Base-by-base conservation (phyloP, 352 stramenopile genomes). In the Pelagophyceae sp. region DNA sequence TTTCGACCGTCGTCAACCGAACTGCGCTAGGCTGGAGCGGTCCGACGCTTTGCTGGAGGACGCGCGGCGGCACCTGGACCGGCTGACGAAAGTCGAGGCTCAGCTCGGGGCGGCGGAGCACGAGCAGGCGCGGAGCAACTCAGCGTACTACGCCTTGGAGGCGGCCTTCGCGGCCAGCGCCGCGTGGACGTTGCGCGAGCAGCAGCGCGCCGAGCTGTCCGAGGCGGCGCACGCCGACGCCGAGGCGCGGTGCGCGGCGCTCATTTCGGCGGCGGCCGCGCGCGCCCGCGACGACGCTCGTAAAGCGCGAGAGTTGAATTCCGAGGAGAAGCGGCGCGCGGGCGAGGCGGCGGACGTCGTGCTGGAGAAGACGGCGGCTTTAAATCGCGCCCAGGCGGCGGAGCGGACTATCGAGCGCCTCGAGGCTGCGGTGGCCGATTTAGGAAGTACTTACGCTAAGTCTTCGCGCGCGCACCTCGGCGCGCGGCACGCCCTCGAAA, bases 401-500 rank as follows among this genome's bases (percentile, higher is more conserved):
- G 54, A 63, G 54, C 54, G 54, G 15, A 71, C 2, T 31, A 11
- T 37, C 61, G 61, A 71, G 11, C 19, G 29, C 29, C 61, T 71
- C 61, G 61, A 38, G 29, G 5, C 1, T 11, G 11, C 15, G 15
- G 15, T 63, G 15, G 54, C 20, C 15, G 11, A 63, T 27, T 2
- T 29, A 2, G 54, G 11, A 2, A 6, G 11, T 11, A 35, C 11
- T 11, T 32, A 15, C 3, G 64, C 64, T 3, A 3, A 32, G 40
- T 25, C 64, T 19, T 3, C 37, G 3, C 20, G 35, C 2, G 67
- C 67, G 15, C 35, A 74, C 38, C 20, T 32, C 35, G 67, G 38
- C 67, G 67, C 67, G 67, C 33, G 67, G 5, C 37, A 60, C 38
- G 37, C 67, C 15, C 38, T 74, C 35, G 67, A 74, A 27, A 11